Conservation (phyloP, 352 stramenopile genomes). For the Phytophthora uliginosa region DNA sequence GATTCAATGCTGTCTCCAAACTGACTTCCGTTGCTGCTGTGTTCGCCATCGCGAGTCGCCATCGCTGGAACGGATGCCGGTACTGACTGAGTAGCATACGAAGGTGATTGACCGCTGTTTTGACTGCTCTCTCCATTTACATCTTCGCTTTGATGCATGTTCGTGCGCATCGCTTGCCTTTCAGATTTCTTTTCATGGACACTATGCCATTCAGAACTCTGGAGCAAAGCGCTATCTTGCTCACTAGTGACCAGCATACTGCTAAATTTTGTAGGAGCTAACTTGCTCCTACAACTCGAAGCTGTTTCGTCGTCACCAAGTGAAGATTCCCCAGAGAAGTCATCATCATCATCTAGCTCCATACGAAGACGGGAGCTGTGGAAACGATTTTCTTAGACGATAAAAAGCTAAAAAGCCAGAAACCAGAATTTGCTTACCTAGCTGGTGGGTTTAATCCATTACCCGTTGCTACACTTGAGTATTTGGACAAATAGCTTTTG, state of each 20-base stretch:
- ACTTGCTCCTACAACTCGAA: background rate
- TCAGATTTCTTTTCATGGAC: background rate
- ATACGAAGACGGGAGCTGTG: conserved; percentile 44
- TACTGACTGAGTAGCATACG: background rate
- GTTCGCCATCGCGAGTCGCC: conserved; percentile 5
- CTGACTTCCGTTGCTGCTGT: conserved; percentile 8
- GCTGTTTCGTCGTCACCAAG: conserved; percentile 8
- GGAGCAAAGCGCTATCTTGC: background rate
- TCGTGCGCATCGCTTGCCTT: background rate
- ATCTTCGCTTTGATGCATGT: background rate
- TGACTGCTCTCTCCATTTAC: conserved; percentile 13
- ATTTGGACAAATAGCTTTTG: conserved; percentile 82
- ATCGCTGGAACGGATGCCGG: background rate
- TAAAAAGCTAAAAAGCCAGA: background rate
- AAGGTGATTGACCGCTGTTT: conserved; percentile 4
- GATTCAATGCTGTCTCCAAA: conserved; percentile 27
- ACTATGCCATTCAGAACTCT: background rate
- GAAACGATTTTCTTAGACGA: conserved; percentile 6
- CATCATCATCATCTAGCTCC: conserved; percentile 66
- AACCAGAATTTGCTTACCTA: conserved; percentile 13
- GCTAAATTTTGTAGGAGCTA: background rate
- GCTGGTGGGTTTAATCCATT: conserved; percentile 19
- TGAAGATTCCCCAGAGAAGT: conserved; percentile 49
- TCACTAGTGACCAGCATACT: background rate
- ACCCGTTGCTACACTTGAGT: conserved; percentile 47